Evolutionary conservation across 2,329 filamentous ascomycete genomes (phyloP).

Genomic region (Torrubiella hemipterigena): DNA sequence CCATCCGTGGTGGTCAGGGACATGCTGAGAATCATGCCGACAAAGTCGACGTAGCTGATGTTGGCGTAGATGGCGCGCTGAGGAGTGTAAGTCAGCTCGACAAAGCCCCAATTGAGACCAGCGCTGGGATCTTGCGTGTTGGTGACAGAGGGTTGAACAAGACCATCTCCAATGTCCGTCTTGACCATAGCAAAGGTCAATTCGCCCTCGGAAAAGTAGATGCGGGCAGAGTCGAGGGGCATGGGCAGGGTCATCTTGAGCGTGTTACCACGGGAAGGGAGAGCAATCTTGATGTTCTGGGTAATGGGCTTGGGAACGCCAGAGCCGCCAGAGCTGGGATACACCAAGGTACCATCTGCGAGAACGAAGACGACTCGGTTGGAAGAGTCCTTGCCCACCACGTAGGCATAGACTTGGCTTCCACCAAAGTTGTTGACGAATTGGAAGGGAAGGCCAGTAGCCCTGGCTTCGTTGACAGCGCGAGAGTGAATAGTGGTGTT

Average conservation of each 20-base stretch:
- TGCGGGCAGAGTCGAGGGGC: slow-evolving; percentile 26
- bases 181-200: slow-evolving; percentile 29
- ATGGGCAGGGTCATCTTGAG: slow-evolving; percentile 26
- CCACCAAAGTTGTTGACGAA: slow-evolving; percentile 31
- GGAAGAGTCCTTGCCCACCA: slow-evolving; percentile 29
- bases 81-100: slow-evolving; percentile 32
- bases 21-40: slow-evolving; percentile 39
- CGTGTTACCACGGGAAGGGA: slow-evolving; percentile 23
- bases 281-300: slow-evolving; percentile 28
- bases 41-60: slow-evolving; percentile 39
- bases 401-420: slow-evolving; percentile 28
- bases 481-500: slow-evolving; percentile 4
- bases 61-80: slow-evolving; percentile 30
- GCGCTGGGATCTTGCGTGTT: slow-evolving; percentile 30
- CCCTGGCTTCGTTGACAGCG: slow-evolving; percentile 3
- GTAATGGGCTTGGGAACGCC: slow-evolving; percentile 21
- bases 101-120: slow-evolving; percentile 34
- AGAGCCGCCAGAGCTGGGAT: slow-evolving; percentile 25
- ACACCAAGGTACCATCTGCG: slow-evolving; percentile 26
- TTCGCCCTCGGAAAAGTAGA: slow-evolving; percentile 31
- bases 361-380: slow-evolving; percentile 28
- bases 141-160: slow-evolving; percentile 36
- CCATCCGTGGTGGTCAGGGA: slow-evolving; percentile 23
- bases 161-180: slow-evolving; percentile 15
- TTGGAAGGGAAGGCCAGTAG: slow-evolving; percentile 13